Base-by-base conservation (phyloP, 352 stramenopile species). In the Phytophthora syringae region DNA sequence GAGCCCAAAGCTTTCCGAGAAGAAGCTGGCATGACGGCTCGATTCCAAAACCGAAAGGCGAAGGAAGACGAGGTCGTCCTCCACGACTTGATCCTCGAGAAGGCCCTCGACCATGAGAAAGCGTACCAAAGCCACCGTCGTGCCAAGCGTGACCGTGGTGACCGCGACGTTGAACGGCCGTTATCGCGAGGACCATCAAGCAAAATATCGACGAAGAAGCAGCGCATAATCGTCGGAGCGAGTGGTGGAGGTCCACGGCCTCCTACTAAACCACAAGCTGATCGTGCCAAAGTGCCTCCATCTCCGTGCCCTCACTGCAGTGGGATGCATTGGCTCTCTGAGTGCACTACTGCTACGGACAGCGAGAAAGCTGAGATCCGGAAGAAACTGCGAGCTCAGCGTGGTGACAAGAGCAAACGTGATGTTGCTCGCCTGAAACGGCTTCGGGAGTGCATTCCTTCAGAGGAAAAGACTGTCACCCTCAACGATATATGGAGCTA, bases 111-210 rank as follows among this genome's bases (percentile, higher is more conserved):
- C 2, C 52, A 52, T 7, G 42, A 52, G 16, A 60, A 44, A 22
- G 11, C 12, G 2, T 52, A 25, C 28, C 40, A 44, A 10, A 32
- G 20, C 4, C 52, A 34, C 10, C 2, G 7, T 16, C 39, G 18
- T 20, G 24, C 9, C 4, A 59, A 59, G 39, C 51, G 51, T 16
- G 36, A 58, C 6, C 51, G 25, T 13, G 40, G 52, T 13, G 30
- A 28, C 27, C 27, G 4, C 27, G 27, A 32, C 27, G 27, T 32
- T 9, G 27, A 32, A 9, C 27, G 27, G 27, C 27, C 7, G 9
- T 9, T 9, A 32, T 9, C 27, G 27, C 27, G 27, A 7, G 27
- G 4, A 7, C n/a, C n/a, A n/a, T 32, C 27, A 4, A 32, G 9
- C 27, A 32, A 32, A 2, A 37, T 16, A 15, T 13, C 9, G 32